phyloP scores from a whole-genome alignment of 345 rosid species.

The Arabis alpina region DNA sequence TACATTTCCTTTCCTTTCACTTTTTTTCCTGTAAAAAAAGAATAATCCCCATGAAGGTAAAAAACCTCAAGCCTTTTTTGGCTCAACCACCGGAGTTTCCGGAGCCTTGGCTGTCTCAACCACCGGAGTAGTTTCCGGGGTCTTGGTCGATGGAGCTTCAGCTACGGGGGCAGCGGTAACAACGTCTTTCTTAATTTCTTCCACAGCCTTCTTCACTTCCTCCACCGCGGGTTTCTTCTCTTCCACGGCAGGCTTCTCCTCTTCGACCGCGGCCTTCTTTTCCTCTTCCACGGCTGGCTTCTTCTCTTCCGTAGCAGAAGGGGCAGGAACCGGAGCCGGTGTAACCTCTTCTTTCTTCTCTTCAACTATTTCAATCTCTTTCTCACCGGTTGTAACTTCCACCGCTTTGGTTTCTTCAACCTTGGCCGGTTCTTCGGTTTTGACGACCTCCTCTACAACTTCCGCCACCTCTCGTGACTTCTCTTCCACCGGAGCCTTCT shows the following conservation, averaged over 20 bases:
- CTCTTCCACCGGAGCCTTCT: constrained; percentile 55
- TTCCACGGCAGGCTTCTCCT: constrained; percentile 18
- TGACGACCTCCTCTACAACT: constrained; percentile 38
- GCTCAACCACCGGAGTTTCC: constrained; percentile 35
- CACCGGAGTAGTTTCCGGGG: constrained; percentile 33
- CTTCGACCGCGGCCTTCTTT: constrained; percentile 23
- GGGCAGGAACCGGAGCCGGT: constrained; percentile 5
- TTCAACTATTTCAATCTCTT: constrained; percentile 50
- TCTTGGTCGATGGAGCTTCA: constrained; percentile 18
- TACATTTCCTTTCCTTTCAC: too few relatives aligned
- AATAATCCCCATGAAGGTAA: background rate
- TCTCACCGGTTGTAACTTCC: constrained; percentile 28
- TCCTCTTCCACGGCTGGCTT: constrained; percentile 30
- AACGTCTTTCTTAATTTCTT: constrained; percentile 49
- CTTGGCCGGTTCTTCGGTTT: constrained; percentile 36
- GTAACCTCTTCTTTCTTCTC: constrained; percentile 53
- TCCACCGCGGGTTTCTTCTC: constrained; percentile 20
- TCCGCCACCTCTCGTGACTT: constrained; percentile 45
- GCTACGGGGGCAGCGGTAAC: constrained; percentile 18
- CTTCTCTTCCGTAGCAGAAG: constrained; percentile 21
- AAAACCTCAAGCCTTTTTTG: constrained; percentile 53
- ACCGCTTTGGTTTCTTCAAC: constrained; percentile 40
- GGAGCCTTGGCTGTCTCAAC: background rate
- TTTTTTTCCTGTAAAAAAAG: too few relatives aligned
- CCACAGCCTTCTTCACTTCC: constrained; percentile 43